These are phyloP conservation scores for Acanthamoeba healyi DNA, from an alignment of 208 protist species.

Conservation along the genomic window DNA sequence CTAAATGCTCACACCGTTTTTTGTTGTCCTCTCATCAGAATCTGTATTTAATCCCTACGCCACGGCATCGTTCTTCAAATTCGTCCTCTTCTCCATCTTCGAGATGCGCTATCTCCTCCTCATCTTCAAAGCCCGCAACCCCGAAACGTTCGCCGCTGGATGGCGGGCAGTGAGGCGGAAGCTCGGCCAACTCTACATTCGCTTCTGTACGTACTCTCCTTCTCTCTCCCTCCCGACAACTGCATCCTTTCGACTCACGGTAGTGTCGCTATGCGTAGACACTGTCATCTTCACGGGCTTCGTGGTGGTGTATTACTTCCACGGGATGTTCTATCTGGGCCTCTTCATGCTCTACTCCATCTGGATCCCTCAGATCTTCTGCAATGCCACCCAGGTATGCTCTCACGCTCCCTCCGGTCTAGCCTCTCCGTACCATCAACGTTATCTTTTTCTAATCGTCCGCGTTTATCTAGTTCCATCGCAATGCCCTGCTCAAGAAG, in stretches of 20 bases:
- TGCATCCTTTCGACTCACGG: too few relatives aligned
- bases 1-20: too few relatives aligned
- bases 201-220: constrained; percentile 88
- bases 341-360: constrained; percentile 89
- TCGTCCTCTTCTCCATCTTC: constrained; percentile 87
- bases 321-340: constrained; percentile 79
- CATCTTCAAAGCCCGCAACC: constrained; percentile 86
- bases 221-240: too few relatives aligned
- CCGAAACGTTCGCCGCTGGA: constrained; percentile 79
- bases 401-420: neutral
- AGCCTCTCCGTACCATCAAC: neutral
- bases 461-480: neutral
- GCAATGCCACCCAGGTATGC: constrained; percentile 74
- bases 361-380: constrained; percentile 87
- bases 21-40: too few relatives aligned
- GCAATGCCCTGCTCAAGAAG: constrained; percentile 75
- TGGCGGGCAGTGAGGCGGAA: constrained; percentile 75
- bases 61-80: constrained; percentile 86
- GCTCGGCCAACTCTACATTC: constrained; percentile 85
- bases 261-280: constrained; percentile 61
- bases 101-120: constrained; percentile 88
- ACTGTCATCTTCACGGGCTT: constrained; percentile 82
- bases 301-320: constrained; percentile 85
- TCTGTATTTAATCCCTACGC: constrained; percentile 87
- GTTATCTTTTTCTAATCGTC: neutral